Evolutionary conservation across 2,329 filamentous ascomycete genomes (phyloP), one percentile per base, ranked within the genome.

Genomic region (Aspergillus pseudoglaucus): DNA sequence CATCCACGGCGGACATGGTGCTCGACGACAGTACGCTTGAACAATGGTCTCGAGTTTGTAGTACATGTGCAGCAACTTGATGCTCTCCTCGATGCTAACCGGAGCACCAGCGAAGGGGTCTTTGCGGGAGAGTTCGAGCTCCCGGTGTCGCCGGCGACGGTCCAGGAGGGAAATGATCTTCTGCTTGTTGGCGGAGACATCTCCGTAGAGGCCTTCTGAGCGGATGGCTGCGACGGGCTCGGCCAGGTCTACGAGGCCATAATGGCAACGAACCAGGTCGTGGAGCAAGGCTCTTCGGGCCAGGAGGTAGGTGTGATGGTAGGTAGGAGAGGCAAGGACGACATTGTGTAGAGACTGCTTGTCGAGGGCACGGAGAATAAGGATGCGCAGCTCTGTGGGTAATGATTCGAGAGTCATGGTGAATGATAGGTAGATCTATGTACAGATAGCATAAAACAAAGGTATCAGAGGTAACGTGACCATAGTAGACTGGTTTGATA

Each of bases 341-440:
- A 48, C 48, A 10, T 43, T 33, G n/a, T 51, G 41, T 25, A 55
- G 47, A 37, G 53, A 42, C 12, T 33, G 40, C 10, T 47, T 35
- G 35, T 55, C 47, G n/a, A 54, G 32, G 9, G 43, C 37, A 35
- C 51, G 20, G 23, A 55, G 48, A 1, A 55, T 44, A 9, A 44
- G 48, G 38, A 55, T 48, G 18, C 48, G 48, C 2, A 55, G 47
- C 42, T 55, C 53, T 15, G 53, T 42, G 1, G 53, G 51, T 12
- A 55, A 45, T 9, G 39, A 37, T 48, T 55, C 53, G 12, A 55
- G 33, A 22, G 48, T 42, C 50, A 52, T 52, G 42, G 59, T 64
- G 47, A 59, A 22, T 4, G 6, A 30, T 30, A 30, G 25, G 12
- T 30, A 30, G 9, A 30, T 30, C 25, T 30, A 30, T 30, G 25